These are phyloP conservation scores for Melastoma malabathricum DNA, from an alignment of 345 rosid genomes.

Conservation along the genomic window DNA sequence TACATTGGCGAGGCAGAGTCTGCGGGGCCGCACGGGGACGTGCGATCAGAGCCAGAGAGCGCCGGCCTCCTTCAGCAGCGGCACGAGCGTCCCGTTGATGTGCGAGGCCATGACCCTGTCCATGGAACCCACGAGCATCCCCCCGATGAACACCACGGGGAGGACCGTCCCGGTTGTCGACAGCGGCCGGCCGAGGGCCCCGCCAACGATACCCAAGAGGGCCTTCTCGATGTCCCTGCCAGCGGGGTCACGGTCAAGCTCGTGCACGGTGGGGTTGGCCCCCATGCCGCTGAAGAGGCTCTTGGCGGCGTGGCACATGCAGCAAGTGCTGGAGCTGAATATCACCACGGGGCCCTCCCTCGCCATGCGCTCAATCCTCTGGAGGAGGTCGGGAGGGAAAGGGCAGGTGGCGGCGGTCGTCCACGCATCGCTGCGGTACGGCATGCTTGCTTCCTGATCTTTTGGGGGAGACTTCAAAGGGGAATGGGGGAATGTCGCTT, in stretches of 20 bases:
- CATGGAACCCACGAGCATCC: slow-evolving; percentile 83
- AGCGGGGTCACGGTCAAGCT: slow-evolving; percentile 66
- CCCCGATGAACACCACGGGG: slow-evolving; percentile 90
- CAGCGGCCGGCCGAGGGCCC: slow-evolving; percentile 12
- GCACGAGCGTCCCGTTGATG: slow-evolving; percentile 85
- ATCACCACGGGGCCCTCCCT: slow-evolving; percentile 85
- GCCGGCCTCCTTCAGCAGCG: slow-evolving; percentile 84
- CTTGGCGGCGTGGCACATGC: slow-evolving; percentile 94
- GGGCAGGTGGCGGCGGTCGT: too few relatives aligned
- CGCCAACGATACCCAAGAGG: slow-evolving; percentile 41
- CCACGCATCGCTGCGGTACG: too few relatives aligned
- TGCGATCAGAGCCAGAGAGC: slow-evolving; percentile 70
- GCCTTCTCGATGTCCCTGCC: slow-evolving; percentile 64
- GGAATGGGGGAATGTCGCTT: too few relatives aligned
- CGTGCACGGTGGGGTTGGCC: slow-evolving; percentile 78
- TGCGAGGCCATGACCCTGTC: slow-evolving; percentile 91
- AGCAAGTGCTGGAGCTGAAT: slow-evolving; percentile 78
- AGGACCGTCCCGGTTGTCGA: slow-evolving; percentile 31
- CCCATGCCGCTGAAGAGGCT: slow-evolving; percentile 85
- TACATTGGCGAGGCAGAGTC: neutral
- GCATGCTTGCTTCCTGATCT: too few relatives aligned
- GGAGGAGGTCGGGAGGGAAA: slow-evolving; percentile 17
- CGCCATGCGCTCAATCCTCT: slow-evolving; percentile 51
- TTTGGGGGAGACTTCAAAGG: too few relatives aligned
- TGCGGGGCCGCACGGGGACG: neutral